Base-by-base conservation (phyloP, 352 stramenopile genomes). In the Globisporangium sylvaticum region DNA sequence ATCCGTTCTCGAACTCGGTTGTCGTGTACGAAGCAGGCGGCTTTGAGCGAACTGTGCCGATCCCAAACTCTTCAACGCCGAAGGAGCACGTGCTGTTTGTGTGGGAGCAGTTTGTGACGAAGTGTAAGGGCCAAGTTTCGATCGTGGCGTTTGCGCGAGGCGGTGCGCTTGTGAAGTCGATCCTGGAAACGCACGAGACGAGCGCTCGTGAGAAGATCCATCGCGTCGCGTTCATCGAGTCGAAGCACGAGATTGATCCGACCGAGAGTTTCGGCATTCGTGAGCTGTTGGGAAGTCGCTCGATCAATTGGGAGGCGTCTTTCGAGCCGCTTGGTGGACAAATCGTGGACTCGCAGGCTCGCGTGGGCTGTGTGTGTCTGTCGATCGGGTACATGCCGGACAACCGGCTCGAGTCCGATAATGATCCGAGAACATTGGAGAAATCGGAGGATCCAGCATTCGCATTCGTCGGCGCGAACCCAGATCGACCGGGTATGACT, bases 241-340 rank as follows among this genome's bases (percentile, higher is more conserved):
- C 85, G n/a, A 92, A 93, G 72, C 88, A 96, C 62, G 83, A 93
- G 67, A 94, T 96, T 37, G 83, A 95, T 58, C 76, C 84, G 46
- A 89, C 83, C 22, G 85, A 92, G 69, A 90, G 80, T 42, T 80
- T 83, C 31, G 82, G 83, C 18, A 87, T 96, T 39, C 73, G 91
- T 24, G 88, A 94, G 65, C 72, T 96, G 34, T 81, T 96, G 48
- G 88, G 87, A 27, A 82, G 85, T n/a, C 82, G 88, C 55, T 90
- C 88, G 31, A 94, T 96, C 68, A 94, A 96, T 65, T 96, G 88
- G 88, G 88, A 96, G 53, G 83, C 87, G 9, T 93, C 79, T n/a
- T 90, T 86, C 27, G 87, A 95, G 65, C 75, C 87, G 4, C 84
- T 94, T 63, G 88, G 87, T 57, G 86, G 80, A 46, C 88, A 96